Evolutionary conservation across 2,329 filamentous ascomycete genomes (phyloP).

Genomic region (Paraphoma sp.): DNA sequence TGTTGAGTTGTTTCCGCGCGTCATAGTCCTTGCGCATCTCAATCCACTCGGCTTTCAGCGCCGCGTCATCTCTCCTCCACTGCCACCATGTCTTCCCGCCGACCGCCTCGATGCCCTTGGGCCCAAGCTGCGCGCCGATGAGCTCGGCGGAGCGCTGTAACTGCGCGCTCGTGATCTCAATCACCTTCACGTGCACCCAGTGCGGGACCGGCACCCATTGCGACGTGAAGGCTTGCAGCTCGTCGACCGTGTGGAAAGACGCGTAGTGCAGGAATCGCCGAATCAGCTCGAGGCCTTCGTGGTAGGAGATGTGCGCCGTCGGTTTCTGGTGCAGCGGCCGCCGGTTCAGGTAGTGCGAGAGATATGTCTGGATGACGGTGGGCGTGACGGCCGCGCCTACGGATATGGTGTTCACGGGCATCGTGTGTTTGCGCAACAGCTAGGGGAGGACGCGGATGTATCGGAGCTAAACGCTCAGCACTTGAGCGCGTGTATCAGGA

Average conservation of each 20-base stretch:
- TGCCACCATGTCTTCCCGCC: slow-evolving; percentile 82
- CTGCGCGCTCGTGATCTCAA: slow-evolving; percentile 69
- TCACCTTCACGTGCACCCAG: slow-evolving; percentile 82
- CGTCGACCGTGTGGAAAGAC: slow-evolving; percentile 89
- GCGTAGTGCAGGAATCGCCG: slow-evolving; percentile 85
- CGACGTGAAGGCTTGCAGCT: slow-evolving; percentile 86
- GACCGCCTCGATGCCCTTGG: slow-evolving; percentile 73
- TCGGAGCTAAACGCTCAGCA: slow-evolving; percentile 6
- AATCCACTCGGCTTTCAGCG: slow-evolving; percentile 88
- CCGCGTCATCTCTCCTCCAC: slow-evolving; percentile 71
- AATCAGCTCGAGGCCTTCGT: slow-evolving; percentile 87
- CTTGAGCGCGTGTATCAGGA: background rate
- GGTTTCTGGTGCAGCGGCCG: slow-evolving; percentile 78
- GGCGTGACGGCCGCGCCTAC: slow-evolving; percentile 86
- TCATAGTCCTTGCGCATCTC: slow-evolving; percentile 88
- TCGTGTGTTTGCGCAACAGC: slow-evolving; percentile 30
- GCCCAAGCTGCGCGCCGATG: slow-evolving; percentile 77
- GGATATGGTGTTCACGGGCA: slow-evolving; percentile 79
- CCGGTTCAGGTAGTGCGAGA: slow-evolving; percentile 89
- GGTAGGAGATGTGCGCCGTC: slow-evolving; percentile 89
- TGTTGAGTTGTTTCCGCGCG: slow-evolving; percentile 68
- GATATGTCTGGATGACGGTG: slow-evolving; percentile 82
- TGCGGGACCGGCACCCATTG: slow-evolving; percentile 90
- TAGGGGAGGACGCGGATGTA: slow-evolving; percentile 12
- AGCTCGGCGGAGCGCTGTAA: slow-evolving; percentile 69